These are phyloP conservation scores for Chiua virens DNA, from an alignment of 768 basidiomycete species.

Conservation along the genomic window DNA sequence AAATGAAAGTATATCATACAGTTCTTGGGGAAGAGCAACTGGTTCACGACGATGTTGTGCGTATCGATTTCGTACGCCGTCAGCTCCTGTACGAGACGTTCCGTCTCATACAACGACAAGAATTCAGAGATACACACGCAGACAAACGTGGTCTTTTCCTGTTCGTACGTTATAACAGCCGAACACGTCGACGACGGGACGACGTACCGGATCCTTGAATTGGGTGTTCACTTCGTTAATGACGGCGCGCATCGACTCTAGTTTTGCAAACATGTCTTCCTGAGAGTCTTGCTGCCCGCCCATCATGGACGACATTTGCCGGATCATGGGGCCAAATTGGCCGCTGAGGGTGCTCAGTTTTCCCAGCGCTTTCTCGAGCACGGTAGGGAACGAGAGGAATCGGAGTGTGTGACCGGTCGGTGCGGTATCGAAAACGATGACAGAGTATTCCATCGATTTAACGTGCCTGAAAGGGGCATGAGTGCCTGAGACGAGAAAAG, in stretches of 20 bases:
- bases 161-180: background rate
- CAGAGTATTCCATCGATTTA: slow-evolving; percentile 99
- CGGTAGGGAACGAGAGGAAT: slow-evolving; percentile 98
- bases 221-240: slow-evolving; percentile 99
- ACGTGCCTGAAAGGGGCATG: slow-evolving; percentile 68
- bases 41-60: slow-evolving; percentile 98
- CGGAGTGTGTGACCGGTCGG: slow-evolving; percentile 98
- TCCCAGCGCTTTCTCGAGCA: slow-evolving; percentile 94
- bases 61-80: slow-evolving; percentile 96
- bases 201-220: slow-evolving; percentile 94
- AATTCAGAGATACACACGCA: slow-evolving; percentile 99
- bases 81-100: slow-evolving; percentile 94
- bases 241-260: slow-evolving; percentile 94
- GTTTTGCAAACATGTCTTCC: slow-evolving; percentile 98
- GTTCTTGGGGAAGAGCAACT: slow-evolving; percentile 90
- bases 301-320: slow-evolving; percentile 95
- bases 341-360: slow-evolving; percentile 94
- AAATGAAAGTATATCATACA: slow-evolving; percentile 47
- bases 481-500: background rate
- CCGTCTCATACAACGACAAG: slow-evolving; percentile 96
- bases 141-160: slow-evolving; percentile 99
- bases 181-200: background rate
- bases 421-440: slow-evolving; percentile 98
- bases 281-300: slow-evolving; percentile 87
- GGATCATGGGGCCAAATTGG: slow-evolving; percentile 95